phyloP scores from a whole-genome alignment of 2,329 filamentous ascomycete genomes.

The Pyrenochaeta sp. region DNA sequence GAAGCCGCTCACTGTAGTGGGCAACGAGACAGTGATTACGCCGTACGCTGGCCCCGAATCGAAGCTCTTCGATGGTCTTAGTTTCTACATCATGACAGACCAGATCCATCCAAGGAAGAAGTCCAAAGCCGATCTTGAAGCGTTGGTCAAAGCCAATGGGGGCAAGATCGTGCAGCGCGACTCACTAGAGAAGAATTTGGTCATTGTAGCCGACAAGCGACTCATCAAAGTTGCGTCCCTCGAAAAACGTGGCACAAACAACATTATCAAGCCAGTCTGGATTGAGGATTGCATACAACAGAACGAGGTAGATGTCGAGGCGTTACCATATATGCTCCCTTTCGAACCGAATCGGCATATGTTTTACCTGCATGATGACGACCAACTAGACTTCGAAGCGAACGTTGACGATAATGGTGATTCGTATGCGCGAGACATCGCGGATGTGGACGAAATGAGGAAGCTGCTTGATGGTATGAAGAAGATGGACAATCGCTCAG shows the following conservation, averaged over 20 bases:
- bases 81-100: slow-evolving; percentile 86
- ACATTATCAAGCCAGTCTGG: slow-evolving; percentile 84
- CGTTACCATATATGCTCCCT: slow-evolving; percentile 69
- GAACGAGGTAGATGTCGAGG: slow-evolving; percentile 62
- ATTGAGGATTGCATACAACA: slow-evolving; percentile 79
- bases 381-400: slow-evolving; percentile 62
- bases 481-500: slow-evolving; percentile 18
- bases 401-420: slow-evolving; percentile 83
- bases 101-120: slow-evolving; percentile 74
- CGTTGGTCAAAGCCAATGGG: slow-evolving; percentile 82
- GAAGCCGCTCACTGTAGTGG: slow-evolving; percentile 77
- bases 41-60: slow-evolving; percentile 67
- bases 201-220: slow-evolving; percentile 81
- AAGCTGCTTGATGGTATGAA: slow-evolving; percentile 50
- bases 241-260: slow-evolving; percentile 73
- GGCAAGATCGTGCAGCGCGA: slow-evolving; percentile 81
- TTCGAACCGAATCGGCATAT: slow-evolving; percentile 73
- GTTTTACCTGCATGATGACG: slow-evolving; percentile 70
- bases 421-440: slow-evolving; percentile 78
- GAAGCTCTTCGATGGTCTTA: slow-evolving; percentile 76
- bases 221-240: slow-evolving; percentile 84
- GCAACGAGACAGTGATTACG: slow-evolving; percentile 61
- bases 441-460: slow-evolving; percentile 67
- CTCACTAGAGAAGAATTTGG: slow-evolving; percentile 66
- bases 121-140: slow-evolving; percentile 80